Evolutionary conservation across 2,329 filamentous ascomycete species (phyloP), one percentile per base, ranked within the genome.

Genomic region (Neonectria magnoliae): DNA sequence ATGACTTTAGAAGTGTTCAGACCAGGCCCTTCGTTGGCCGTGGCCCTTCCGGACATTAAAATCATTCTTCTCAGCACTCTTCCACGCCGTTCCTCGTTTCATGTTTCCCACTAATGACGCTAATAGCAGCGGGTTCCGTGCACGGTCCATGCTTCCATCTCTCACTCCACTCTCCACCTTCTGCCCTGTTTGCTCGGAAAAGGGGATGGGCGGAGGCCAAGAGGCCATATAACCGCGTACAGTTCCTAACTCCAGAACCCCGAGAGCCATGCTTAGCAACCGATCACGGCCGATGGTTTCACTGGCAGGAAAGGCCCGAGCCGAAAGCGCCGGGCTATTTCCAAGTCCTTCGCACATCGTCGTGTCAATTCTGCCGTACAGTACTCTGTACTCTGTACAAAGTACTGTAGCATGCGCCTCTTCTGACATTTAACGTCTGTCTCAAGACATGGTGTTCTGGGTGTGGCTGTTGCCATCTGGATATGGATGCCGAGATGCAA

Each of bases 101-200:
- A 74, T 65, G 70, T 72, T 74, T 74, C 66, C 68, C 69, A 57
- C 72, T 74, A 73, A 73, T 65, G 66, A 69, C 60, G 61, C 68
- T 65, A 71, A 62, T 69, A 61, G 60, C 56, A 62, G 70, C 65
- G 68, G 68, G 53, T 58, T 62, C 52, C 1, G 44, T 27, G 66
- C 68, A 65, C 68, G 68, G 67, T 48, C 71, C 62, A 69, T 64
- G 63, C 56, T 62, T 69, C 56, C n/a, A n/a, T n/a, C 41, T 61
- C 29, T 4, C 31, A 41, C 60, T 62, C 71, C 71, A 68, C 66
- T 47, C 45, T 66, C 48, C n/a, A 64, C 27, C 50, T 58, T 68
- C 48, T 20, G 31, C 51, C 16, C 44, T 33, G 48, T 53, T 57
- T 58, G 65, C 36, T 57, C 18, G 51, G 41, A 45, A 50, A 52